Evolutionary conservation across 148 eudicot genomes (phyloP), one percentile per base, ranked within the genome.

Genomic region (Amaranthus hypochondriacus): DNA sequence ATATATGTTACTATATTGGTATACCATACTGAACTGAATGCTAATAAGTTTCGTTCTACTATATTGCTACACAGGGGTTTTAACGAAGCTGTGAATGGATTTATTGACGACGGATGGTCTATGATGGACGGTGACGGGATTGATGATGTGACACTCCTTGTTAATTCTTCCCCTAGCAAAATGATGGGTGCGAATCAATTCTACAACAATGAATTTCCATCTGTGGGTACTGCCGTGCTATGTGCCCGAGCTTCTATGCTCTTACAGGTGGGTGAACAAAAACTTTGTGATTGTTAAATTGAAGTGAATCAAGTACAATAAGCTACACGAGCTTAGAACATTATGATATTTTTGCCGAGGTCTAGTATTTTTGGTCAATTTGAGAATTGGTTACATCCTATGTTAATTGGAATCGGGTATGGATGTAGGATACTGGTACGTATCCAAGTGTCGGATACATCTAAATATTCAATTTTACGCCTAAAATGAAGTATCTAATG

Each of bases 201-300:
- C 70, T 87, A 83, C 79, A 86, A 72, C 57, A 80, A 79, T 67
- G 92, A 89, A 48, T 84, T 87, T 72, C 86, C 94, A 43, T 77
- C 94, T 10, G 66, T 90, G 62, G 84, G 81, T 75, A 86, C 77
- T 75, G 85, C 87, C 1, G 89, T 93, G 15, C 78, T 93, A 5
- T 90, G 98, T 78, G 98, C 94, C 56, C 87, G 85, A 82, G 98
- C 98, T 48, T 93, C 98, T 71, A 93, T 93, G 98, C 92, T 93
- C 52, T 79, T 93, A 81, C 97, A 92, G 80, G 97, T 92, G 76
- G 68, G 86, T 60, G 69, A 66, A 18, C 68, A 46, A 28, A 49
- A 28, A 28, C 39, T 28, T 28, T 28, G 0, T 28, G 39, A 28
- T 28, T 28, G 39, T 28, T 18, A 48, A 9, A 9, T 0, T 62